Evolutionary conservation across 2,329 filamentous ascomycete species (phyloP).

Genomic region (Metarhizium robertsii): DNA sequence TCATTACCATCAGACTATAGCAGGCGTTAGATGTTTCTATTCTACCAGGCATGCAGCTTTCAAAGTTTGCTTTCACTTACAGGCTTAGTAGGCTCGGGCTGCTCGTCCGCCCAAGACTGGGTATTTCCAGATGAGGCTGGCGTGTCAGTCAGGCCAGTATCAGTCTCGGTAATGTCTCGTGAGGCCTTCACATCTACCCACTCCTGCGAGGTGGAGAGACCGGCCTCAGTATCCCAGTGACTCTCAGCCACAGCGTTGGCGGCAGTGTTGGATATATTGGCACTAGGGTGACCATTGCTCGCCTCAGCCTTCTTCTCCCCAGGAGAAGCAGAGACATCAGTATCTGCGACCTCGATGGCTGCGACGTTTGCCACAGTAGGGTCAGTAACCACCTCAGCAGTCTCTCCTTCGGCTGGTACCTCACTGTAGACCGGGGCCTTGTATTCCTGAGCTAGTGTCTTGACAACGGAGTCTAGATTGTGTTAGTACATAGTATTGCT

Average conservation of each 20-base stretch:
- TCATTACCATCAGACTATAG: conserved; percentile 38
- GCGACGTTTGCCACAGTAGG: conserved; percentile 58
- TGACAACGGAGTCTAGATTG: conserved; percentile 25
- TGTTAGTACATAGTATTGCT: conserved; percentile 10
- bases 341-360: conserved; percentile 56
- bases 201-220: conserved; percentile 46
- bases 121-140: conserved; percentile 44
- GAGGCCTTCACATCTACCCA: conserved; percentile 65
- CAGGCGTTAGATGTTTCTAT: conserved; percentile 1
- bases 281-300: conserved; percentile 36
- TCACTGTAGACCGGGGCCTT: conserved; percentile 30
- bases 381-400: conserved; percentile 40
- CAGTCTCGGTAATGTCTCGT: conserved; percentile 64
- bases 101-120: conserved; percentile 77
- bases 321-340: conserved; percentile 31
- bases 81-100: conserved; percentile 43
- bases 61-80: conserved; percentile 22
- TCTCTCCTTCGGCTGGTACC: conserved; percentile 22
- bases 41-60: not conserved
- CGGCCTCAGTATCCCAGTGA: conserved; percentile 51
- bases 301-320: conserved; percentile 30
- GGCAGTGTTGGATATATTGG: conserved; percentile 40
- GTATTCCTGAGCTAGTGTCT: conserved; percentile 42
- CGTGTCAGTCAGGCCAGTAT: conserved; percentile 53
- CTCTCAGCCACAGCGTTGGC: conserved; percentile 54